Evolutionary conservation across 73 alveolate genomes (phyloP), one percentile per base, ranked within the genome.

Genomic region (Uronychia setigera): DNA sequence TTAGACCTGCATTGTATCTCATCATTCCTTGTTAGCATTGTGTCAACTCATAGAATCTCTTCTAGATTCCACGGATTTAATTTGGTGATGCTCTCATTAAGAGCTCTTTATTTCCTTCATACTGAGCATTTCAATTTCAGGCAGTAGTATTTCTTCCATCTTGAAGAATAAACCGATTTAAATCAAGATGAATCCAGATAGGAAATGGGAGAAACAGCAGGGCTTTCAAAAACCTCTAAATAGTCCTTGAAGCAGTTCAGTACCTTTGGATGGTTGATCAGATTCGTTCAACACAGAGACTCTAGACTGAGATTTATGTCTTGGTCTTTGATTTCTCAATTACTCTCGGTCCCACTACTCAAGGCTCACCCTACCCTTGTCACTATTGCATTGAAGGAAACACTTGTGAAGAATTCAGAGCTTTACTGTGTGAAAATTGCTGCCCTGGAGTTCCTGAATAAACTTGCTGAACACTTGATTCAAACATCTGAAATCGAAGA

Each of bases 241-340:
- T 34, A 35, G 14, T n/a, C 76, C 59, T 19, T 86, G 14, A 35
- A 86, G 58, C 32, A 78, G 28, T 89, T 83, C 76, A 34, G 79
- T n/a, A 77, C 95, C 0, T 84, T 84, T 60, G 91, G 92, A 0
- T 89, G 95, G 95, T 5, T 89, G 14, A 35, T 81, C 11, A 77
- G 95, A 35, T 84, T 84, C 33, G 58, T 76, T 46, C 80, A 89
- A 79, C 79, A 79, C 32, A 58, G 95, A 77, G 95, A 89, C 80
- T 25, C 92, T 26, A 84, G 95, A 59, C 77, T 89, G 9, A 84
- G 95, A 84, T 80, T 86, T 31, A 26, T 78, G 85, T 30, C 92
- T 26, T 89, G 95, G 95, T 79, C 82, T 34, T 57, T 89, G 58
- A 26, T 84, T 13, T 30, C 79, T 28, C 86, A 83, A 57, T 28